Evolutionary conservation across 108 stramenopile genomes (phyloP), one percentile per base, ranked within the genome.

Genomic region (Stephanodiscus triporus): DNA sequence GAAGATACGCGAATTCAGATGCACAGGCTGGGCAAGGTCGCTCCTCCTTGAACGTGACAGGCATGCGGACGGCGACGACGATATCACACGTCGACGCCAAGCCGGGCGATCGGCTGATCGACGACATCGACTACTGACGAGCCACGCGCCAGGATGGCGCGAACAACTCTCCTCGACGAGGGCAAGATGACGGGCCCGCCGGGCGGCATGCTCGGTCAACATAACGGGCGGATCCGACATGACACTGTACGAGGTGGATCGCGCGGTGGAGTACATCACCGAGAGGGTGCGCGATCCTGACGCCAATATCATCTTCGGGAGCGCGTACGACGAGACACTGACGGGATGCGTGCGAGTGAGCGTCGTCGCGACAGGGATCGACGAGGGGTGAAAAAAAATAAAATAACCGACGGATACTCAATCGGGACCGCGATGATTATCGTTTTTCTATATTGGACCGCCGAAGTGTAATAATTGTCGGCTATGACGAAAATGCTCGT

Each of bases 11-110:
- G n/a, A n/a, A n/a, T n/a, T n/a, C n/a, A n/a, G 37, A 97, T 97
- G 96, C 76, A 79, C 53, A 87, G 93, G 78, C 91, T 93, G 26
- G 96, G 96, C 26, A 93, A 90, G n/a, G n/a, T n/a, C 30, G 96
- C 94, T 9, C 75, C 95, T 2, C 94, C 95, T 91, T 94, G 96
- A 43, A 93, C 95, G 65, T 93, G 93, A 53, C 51, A 36, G 23
- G 40, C 63, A 6, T 24, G 40, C 40, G 22, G n/a, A 42, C 23
- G 63, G 13, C 19, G 63, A 45, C n/a, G 40, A 16, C 17, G n/a
- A n/a, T n/a, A n/a, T n/a, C n/a, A n/a, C n/a, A n/a, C n/a, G n/a
- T n/a, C n/a, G n/a, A n/a, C n/a, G n/a, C n/a, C n/a, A n/a, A n/a
- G n/a, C n/a, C n/a, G n/a, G n/a, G 6, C 24, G 51, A 24, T 24